Conservation (phyloP, 176 grass and related monocot genomes). For the Musa troglodytarum region DNA sequence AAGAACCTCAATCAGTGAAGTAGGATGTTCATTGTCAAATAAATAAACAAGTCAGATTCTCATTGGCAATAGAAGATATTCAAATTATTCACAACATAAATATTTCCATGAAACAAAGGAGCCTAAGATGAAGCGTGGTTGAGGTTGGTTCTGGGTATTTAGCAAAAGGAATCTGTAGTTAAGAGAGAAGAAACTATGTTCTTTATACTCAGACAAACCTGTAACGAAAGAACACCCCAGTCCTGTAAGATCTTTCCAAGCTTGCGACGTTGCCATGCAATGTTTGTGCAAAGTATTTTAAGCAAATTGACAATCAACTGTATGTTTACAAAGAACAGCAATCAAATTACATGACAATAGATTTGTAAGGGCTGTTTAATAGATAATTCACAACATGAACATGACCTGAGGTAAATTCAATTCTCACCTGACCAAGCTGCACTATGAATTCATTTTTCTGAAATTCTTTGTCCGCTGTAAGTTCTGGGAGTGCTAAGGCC, state of each 20-base stretch:
- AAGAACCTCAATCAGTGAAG: too few species aligned
- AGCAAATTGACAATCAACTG: slow-evolving; percentile 76
- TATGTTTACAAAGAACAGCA: slow-evolving; percentile 3
- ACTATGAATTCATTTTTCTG: slow-evolving; percentile 93
- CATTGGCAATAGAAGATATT: too few species aligned
- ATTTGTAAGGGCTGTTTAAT: background rate
- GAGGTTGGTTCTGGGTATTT: background rate
- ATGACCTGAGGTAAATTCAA: slow-evolving; percentile 23
- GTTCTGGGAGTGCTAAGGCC: slow-evolving; percentile 62
- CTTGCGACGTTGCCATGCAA: slow-evolving; percentile 95
- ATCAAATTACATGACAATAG: background rate
- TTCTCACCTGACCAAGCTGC: slow-evolving; percentile 83
- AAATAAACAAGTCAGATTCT: too few species aligned
- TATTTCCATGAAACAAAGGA: background rate
- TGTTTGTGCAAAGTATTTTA: slow-evolving; percentile 93
- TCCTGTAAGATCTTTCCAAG: slow-evolving; percentile 97
- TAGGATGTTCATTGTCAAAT: too few species aligned
- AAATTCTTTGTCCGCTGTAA: slow-evolving; percentile 81
- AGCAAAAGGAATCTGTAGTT: slow-evolving; percentile 1
- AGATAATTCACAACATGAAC: slow-evolving; percentile 5
- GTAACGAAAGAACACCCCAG: slow-evolving; percentile 93
- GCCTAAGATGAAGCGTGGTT: background rate
- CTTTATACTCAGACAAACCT: slow-evolving; percentile 34
- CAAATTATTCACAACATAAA: background rate
- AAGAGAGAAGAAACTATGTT: background rate